A percentile compares a stretch with the other conserved stretches of the same genome.
Evolutionary conservation across 148 eudicot genomes (phyloP).

Genomic region (Nepenthes mirabilis): DNA sequence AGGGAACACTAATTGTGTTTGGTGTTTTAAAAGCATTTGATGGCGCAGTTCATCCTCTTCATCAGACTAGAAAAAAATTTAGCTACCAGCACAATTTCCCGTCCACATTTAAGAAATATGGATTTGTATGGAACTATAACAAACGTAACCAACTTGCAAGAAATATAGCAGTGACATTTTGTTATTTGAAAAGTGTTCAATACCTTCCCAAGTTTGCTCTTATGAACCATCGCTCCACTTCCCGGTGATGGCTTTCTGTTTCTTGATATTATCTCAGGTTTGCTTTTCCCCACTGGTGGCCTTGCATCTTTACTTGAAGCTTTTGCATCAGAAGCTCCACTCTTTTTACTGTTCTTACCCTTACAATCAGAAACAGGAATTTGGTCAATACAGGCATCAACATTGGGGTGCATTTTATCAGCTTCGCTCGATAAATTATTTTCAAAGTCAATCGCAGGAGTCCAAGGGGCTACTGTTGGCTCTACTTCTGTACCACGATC

Average conservation of each 20-base stretch:
- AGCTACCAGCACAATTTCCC: background rate
- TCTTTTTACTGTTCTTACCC: constrained; percentile 14
- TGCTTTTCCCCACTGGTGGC: constrained; percentile 36
- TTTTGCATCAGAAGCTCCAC: constrained; percentile 25
- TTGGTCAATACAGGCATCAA: constrained; percentile 17
- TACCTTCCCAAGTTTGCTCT: constrained; percentile 57
- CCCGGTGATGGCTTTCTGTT: constrained; percentile 27
- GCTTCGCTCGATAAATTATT: constrained; percentile 16
- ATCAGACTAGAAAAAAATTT: background rate
- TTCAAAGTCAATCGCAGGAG: constrained; percentile 49
- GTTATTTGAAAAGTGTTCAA: constrained; percentile 3
- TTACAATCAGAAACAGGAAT: constrained; percentile 19
- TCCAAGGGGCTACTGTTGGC: constrained; percentile 39
- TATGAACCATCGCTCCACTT: constrained; percentile 30
- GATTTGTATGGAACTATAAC: too few species aligned
- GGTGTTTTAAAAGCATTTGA: background rate
- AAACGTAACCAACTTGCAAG: too few species aligned
- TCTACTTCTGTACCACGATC: constrained; percentile 38
- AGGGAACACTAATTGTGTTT: background rate
- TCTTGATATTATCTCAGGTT: constrained; percentile 35
- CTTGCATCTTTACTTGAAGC: constrained; percentile 27
- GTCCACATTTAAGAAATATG: too few species aligned
- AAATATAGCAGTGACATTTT: too few species aligned
- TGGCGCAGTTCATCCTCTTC: background rate
- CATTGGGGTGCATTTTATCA: constrained; percentile 13